Conservation (phyloP, 768 basidiomycete species). For the Pisolithus orientalis region DNA sequence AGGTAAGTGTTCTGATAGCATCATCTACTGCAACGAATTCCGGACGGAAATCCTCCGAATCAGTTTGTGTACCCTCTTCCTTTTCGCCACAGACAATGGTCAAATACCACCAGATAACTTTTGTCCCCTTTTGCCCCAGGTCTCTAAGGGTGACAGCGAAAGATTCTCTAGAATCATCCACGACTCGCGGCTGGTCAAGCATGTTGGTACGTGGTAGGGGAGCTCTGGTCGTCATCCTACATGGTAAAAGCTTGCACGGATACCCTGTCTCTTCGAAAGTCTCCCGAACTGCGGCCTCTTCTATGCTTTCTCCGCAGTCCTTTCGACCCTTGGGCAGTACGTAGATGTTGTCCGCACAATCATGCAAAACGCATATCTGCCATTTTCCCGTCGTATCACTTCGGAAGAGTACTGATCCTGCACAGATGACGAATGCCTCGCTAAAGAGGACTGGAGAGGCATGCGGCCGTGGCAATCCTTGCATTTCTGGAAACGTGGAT, state of each 20-base stretch:
- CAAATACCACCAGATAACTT: constrained; percentile 51
- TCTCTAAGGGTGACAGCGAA: constrained; percentile 30
- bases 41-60: constrained; percentile 36
- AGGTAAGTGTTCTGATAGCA: constrained; percentile 33
- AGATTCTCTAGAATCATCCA: constrained; percentile 25
- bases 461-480: not conserved
- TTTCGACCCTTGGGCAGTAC: constrained; percentile 60
- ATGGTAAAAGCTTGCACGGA: constrained; percentile 42
- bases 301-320: constrained; percentile 47
- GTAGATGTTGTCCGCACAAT: constrained; percentile 12
- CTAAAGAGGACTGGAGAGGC: constrained; percentile 9
- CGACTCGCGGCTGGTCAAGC: constrained; percentile 16
- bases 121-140: constrained; percentile 26
- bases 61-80: constrained; percentile 38
- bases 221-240: constrained; percentile 50
- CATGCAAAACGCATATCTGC: constrained; percentile 15
- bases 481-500: not conserved
- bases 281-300: constrained; percentile 50
- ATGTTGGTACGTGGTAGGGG: constrained; percentile 39
- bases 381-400: not conserved
- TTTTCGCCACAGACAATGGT: constrained; percentile 31
- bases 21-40: constrained; percentile 31
- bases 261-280: constrained; percentile 65
- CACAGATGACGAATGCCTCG: constrained; percentile 15
- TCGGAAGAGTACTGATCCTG: constrained; percentile 16